A percentile compares a stretch with the other conserved stretches of the same genome.
These are phyloP conservation scores for Cutaneotrichosporon sp. DNA, from an alignment of 1,284 basidiomycete genomes.

Conservation along the genomic window DNA sequence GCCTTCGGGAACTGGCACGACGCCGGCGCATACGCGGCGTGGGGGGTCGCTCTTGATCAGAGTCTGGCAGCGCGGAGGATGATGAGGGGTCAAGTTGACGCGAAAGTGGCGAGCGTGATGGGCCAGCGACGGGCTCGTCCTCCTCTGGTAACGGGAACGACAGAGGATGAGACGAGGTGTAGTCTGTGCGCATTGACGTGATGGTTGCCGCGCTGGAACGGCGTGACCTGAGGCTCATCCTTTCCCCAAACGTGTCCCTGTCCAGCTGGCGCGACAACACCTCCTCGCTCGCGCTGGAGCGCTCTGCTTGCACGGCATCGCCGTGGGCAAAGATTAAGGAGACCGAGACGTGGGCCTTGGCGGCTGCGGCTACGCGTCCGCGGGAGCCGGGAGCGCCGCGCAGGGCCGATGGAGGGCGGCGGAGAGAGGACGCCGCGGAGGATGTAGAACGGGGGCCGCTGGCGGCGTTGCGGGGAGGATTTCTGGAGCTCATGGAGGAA, in stretches of 20 bases:
- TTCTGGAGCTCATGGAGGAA: conserved; percentile 1
- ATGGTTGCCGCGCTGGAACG: conserved; percentile 34
- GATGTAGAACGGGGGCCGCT: not conserved
- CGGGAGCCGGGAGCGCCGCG: conserved; percentile 14
- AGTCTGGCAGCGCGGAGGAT: not conserved
- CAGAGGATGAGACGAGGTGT: not conserved
- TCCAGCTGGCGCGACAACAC: conserved; percentile 39
- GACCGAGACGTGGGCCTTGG: conserved; percentile 24
- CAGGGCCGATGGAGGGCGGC: conserved; percentile 16
- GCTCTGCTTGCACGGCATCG: conserved; percentile 13
- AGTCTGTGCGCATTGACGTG: conserved; percentile 13
- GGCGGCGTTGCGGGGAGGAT: conserved; percentile 1
- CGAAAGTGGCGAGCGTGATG: not conserved
- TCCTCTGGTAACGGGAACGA: conserved; percentile 25
- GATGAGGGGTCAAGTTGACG: not conserved
- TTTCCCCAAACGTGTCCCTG: conserved; percentile 35
- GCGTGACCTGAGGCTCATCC: conserved; percentile 40
- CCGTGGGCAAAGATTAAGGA: conserved; percentile 37
- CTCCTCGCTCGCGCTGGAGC: conserved; percentile 25
- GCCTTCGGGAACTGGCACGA: not conserved
- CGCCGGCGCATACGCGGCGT: not conserved
- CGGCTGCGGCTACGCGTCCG: conserved; percentile 21
- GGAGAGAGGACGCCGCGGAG: conserved; percentile 3
- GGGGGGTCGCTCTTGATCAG: not conserved
- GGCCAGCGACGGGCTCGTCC: conserved; percentile 5